Evolutionary conservation across 1,139 yeast species (phyloP), one percentile per base, ranked within the genome.

Genomic region (Protomyces inouyei): DNA sequence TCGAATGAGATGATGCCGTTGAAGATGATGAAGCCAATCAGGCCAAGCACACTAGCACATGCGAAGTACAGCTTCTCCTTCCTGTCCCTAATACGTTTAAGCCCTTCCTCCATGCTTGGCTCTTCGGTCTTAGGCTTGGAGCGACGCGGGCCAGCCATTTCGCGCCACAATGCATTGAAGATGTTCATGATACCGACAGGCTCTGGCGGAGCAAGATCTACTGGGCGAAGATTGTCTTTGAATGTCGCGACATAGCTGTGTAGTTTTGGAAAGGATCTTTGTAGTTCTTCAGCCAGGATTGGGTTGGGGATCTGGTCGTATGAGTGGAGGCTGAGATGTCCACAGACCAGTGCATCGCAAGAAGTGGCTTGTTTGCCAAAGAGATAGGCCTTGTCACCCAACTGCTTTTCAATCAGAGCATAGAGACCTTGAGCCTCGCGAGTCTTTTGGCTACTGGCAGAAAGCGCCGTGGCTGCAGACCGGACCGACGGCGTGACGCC

Each of bases 281-380:
- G 52, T 51, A 59, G 28, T 14, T 12, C 14, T 1, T 51, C 38
- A 14, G 59, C 59, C 36, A 60, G 48, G 32, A 23, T 32, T 40
- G 73, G 70, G 61, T 70, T 71, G 63, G 68, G 64, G n/a, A 71
- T 71, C 23, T 57, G 68, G 52, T 67, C 68, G 52, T 66, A 69
- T 36, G 52, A 64, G 40, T 57, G 65, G 3, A 53, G 35, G 35
- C 64, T 38, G 40, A 64, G 45, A 40, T 55, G 59, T 10, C 65
- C 65, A 36, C 56, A 64, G 45, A 64, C 53, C 16, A 64, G 54
- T 35, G 61, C 56, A 35, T 64, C 66, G 48, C 61, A 53, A 43
- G 64, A 54, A 6, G 56, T 60, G 25, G 64, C 64, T 21, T 48
- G 57, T 18, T 23, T 40, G 32, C 66, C 66, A 32, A 51, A 64